phyloP scores from a whole-genome alignment of 805 yeast genomes.

The Metschnikowia arizonensis region DNA sequence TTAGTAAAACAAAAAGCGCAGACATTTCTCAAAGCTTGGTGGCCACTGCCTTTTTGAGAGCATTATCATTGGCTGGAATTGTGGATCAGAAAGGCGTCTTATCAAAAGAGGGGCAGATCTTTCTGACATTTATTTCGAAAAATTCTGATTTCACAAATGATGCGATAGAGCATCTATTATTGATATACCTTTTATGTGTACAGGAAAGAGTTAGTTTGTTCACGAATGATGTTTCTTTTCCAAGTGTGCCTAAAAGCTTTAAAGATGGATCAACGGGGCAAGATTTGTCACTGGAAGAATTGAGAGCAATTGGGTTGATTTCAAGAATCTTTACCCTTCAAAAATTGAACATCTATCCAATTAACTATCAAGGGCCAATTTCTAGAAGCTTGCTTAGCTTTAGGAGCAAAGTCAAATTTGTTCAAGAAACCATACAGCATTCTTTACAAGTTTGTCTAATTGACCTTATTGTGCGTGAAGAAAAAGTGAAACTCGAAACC shows the following conservation, averaged over 20 bases:
- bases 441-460: conserved; percentile 49
- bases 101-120: conserved; percentile 43
- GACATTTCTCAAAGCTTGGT: conserved; percentile 5
- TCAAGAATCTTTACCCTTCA: conserved; percentile 36
- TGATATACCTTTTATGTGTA: conserved; percentile 44
- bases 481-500: conserved; percentile 45
- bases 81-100: conserved; percentile 29
- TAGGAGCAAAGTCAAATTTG: conserved; percentile 57
- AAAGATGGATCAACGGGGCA: conserved; percentile 19
- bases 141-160: conserved; percentile 16
- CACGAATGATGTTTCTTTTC: conserved; percentile 32
- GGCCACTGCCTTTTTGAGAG: conserved; percentile 31
- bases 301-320: conserved; percentile 27
- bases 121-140: conserved; percentile 32
- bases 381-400: conserved; percentile 63
- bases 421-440: conserved; percentile 49
- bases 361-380: conserved; percentile 60
- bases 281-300: conserved; percentile 41
- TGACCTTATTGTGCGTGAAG: conserved; percentile 46
- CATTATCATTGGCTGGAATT: conserved; percentile 49
- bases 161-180: conserved; percentile 39
- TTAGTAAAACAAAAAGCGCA: neutral
- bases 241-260: conserved; percentile 31
- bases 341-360: conserved; percentile 36
- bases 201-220: conserved; percentile 37